Evolutionary conservation across 2,329 filamentous ascomycete species (phyloP).

Genomic region (Apiospora hydei): DNA sequence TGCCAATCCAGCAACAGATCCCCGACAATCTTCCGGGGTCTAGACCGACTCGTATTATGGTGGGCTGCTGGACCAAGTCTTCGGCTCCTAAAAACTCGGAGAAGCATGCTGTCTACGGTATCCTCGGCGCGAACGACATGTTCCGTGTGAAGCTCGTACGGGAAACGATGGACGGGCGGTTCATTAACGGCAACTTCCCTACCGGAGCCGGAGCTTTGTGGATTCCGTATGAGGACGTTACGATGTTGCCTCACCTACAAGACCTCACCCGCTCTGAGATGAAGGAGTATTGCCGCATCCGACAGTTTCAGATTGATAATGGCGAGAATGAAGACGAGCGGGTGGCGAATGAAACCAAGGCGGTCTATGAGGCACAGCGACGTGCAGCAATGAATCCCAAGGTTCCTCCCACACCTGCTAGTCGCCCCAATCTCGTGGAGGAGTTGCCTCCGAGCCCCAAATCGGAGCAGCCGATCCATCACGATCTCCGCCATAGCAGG

Average conservation of each 20-base stretch:
- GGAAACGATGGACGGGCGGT: conserved; percentile 66
- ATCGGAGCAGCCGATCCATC: conserved; percentile 25
- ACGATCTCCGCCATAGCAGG: conserved; percentile 52
- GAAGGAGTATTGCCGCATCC: conserved; percentile 69
- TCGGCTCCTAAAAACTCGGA: conserved; percentile 54
- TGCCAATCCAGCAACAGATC: conserved; percentile 20
- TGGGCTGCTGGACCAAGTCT: conserved; percentile 67
- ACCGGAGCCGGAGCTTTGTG: conserved; percentile 66
- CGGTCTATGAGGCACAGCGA: conserved; percentile 58
- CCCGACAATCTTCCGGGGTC: conserved; percentile 53
- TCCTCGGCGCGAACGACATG: conserved; percentile 68
- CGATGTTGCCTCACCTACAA: conserved; percentile 63
- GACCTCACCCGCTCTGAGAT: conserved; percentile 60
- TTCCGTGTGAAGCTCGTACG: conserved; percentile 69
- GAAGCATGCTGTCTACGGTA: conserved; percentile 69
- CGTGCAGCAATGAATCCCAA: conserved; percentile 47
- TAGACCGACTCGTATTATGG: conserved; percentile 62
- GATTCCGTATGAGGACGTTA: conserved; percentile 69
- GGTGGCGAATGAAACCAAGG: conserved; percentile 57
- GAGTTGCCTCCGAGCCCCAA: conserved; percentile 31
- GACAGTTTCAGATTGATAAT: conserved; percentile 63
- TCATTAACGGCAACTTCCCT: conserved; percentile 66
- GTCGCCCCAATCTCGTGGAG: conserved; percentile 31
- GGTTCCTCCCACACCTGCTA: conserved; percentile 29
- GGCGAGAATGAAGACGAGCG: conserved; percentile 59